These are phyloP conservation scores for Breynia disticha DNA, from an alignment of 441 rosid genomes.

Conservation along the genomic window DNA sequence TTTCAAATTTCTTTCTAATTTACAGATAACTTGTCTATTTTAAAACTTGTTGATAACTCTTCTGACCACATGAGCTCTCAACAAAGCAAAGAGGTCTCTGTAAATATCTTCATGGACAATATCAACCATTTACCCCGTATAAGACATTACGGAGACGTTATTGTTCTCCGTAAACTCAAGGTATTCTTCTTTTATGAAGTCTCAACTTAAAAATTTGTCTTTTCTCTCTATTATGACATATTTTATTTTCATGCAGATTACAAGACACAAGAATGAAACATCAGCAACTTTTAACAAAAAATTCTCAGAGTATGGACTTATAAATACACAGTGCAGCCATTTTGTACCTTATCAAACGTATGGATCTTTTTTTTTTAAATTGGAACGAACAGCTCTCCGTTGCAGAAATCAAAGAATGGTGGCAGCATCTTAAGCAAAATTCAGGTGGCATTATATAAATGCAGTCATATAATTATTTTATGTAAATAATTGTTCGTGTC, in stretches of 20 bases:
- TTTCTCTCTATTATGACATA: not conserved
- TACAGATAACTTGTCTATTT: conserved; percentile 8
- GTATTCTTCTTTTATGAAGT: conserved; percentile 1
- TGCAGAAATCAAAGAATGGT: no score
- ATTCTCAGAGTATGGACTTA: no score
- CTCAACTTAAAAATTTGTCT: not conserved
- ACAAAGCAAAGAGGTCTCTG: not conserved
- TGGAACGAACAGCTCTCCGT: no score
- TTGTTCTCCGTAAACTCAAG: conserved; percentile 12
- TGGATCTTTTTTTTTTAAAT: not conserved
- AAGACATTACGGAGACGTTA: conserved; percentile 9
- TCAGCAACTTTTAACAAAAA: no score
- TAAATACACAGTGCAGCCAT: no score
- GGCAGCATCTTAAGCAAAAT: no score
- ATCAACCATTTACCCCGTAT: conserved; percentile 11
- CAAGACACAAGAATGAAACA: no score
- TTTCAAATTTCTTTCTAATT: no score
- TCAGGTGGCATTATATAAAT: no score
- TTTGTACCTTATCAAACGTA: not conserved
- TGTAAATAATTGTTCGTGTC: no score
- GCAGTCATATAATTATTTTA: no score
- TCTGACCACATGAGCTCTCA: not conserved
- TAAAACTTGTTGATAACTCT: conserved; percentile 15
- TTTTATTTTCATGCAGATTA: no score
- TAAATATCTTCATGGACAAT: conserved; percentile 11